Percentiles rank a stretch among this genome's conserved stretches.
Conservation (phyloP, 495 filamentous ascomycete genomes). For the Emericellopsis terricola region DNA sequence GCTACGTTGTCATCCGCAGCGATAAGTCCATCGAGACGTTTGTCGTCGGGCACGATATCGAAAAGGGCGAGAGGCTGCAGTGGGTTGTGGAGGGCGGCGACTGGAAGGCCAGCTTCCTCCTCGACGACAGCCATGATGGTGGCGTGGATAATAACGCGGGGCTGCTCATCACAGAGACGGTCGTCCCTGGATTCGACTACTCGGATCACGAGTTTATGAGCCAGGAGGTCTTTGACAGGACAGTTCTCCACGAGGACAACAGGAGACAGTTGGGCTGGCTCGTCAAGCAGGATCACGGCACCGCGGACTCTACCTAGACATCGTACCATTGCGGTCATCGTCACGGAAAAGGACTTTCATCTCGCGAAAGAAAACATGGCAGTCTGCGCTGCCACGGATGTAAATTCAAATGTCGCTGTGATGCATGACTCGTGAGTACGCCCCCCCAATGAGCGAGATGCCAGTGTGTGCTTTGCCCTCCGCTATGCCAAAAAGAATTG, state of each 20-base stretch:
- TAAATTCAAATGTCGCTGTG: background rate
- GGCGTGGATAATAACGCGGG: conserved; percentile 17
- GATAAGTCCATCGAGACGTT: conserved; percentile 32
- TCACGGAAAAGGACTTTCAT: too few species aligned
- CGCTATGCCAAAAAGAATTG: background rate
- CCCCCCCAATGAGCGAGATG: background rate
- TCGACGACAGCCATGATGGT: conserved; percentile 29
- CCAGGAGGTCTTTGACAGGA: conserved; percentile 19
- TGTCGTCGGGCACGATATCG: conserved; percentile 37
- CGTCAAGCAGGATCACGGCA: too few species aligned
- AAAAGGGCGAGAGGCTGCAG: conserved; percentile 38
- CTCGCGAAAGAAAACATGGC: background rate
- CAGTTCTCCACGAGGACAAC: conserved; percentile 28
- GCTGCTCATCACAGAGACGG: conserved; percentile 47
- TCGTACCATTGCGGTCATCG: background rate
- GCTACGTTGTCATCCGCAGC: conserved; percentile 1
- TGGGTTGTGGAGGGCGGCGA: conserved; percentile 52
- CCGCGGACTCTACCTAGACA: too few species aligned
- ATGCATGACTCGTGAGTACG: background rate
- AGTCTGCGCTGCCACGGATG: too few species aligned
- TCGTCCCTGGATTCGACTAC: conserved; percentile 48
- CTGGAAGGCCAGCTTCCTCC: conserved; percentile 41
- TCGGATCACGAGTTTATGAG: conserved; percentile 44
- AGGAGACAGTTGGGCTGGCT: conserved; percentile 32
- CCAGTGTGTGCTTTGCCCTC: background rate